These are phyloP conservation scores for Polyplosphaeria fusca DNA, from an alignment of 495 filamentous ascomycete genomes.

Conservation along the genomic window DNA sequence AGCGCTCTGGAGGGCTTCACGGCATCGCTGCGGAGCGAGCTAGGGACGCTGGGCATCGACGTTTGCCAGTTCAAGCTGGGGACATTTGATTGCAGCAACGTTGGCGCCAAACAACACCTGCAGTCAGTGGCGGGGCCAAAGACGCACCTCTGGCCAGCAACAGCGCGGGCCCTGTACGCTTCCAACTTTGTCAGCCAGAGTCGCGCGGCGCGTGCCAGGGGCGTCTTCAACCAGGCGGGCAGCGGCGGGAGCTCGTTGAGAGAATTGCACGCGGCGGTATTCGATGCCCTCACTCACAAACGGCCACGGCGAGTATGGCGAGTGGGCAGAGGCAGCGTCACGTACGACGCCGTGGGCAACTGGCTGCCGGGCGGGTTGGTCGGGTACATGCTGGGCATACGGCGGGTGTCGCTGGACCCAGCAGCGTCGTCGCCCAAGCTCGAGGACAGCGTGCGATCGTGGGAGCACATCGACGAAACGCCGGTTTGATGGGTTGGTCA, in stretches of 20 bases:
- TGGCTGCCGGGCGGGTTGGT: constrained; percentile 79
- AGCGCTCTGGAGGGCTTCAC: constrained; percentile 79
- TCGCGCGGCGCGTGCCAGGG: constrained; percentile 43
- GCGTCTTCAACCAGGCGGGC: constrained; percentile 45
- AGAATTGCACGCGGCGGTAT: constrained; percentile 77
- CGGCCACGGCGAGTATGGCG: constrained; percentile 55
- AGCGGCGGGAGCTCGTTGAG: constrained; percentile 64
- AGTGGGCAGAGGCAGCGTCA: constrained; percentile 74
- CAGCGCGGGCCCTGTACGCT: constrained; percentile 31
- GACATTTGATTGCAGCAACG: constrained; percentile 65
- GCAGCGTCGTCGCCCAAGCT: constrained; percentile 30
- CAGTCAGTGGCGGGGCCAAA: constrained; percentile 34
- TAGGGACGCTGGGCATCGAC: constrained; percentile 65
- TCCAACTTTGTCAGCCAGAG: constrained; percentile 55
- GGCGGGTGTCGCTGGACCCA: constrained; percentile 43
- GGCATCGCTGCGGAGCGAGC: constrained; percentile 69
- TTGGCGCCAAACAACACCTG: constrained; percentile 42
- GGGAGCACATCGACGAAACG: constrained; percentile 40
- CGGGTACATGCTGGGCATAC: constrained; percentile 82
- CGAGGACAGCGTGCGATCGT: constrained; percentile 37
- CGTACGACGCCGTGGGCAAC: constrained; percentile 81
- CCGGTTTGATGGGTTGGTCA: constrained; percentile 12
- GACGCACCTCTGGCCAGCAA: constrained; percentile 33
- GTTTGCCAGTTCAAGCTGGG: constrained; percentile 85
- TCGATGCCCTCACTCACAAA: constrained; percentile 72